These are phyloP conservation scores for Dactylellina haptotyla DNA, from an alignment of 2,329 filamentous ascomycete genomes.

Conservation along the genomic window DNA sequence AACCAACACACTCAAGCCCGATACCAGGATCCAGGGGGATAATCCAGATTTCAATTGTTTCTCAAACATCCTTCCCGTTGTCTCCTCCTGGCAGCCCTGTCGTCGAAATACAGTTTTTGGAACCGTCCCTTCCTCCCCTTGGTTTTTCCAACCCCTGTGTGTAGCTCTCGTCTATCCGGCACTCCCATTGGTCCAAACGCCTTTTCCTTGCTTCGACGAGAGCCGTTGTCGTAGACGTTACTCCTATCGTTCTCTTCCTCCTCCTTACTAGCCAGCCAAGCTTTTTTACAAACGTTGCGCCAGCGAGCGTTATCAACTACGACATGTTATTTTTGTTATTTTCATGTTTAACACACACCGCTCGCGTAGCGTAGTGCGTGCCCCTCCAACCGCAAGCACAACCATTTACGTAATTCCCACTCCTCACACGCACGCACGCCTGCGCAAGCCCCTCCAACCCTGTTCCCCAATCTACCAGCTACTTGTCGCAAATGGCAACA, in stretches of 20 bases:
- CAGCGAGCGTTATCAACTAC: no score
- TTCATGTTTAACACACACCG: no score
- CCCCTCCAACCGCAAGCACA: no score
- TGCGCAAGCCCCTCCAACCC: no score
- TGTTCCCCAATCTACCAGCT: no score
- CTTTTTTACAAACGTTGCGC: no score
- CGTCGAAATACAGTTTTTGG: constrained; percentile 14
- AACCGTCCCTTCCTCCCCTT: not conserved
- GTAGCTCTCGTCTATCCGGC: constrained; percentile 4
- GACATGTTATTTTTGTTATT: no score
- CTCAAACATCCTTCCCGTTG: constrained; percentile 7
- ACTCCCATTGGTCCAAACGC: not conserved
- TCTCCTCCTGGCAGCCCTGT: not conserved
- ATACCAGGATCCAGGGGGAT: not conserved
- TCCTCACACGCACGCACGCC: not conserved
- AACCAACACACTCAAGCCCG: not conserved
- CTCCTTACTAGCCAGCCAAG: no score
- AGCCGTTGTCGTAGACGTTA: no score
- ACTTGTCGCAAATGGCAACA: no score
- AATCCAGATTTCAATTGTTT: not conserved
- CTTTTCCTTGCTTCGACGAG: not conserved
- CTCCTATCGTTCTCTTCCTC: no score
- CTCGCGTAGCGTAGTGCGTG: no score
- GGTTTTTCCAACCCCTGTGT: not conserved
- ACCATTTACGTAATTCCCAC: not conserved